Base-by-base conservation (phyloP, 73 alveolate genomes). In the Paramecium sonneborni region DNA sequence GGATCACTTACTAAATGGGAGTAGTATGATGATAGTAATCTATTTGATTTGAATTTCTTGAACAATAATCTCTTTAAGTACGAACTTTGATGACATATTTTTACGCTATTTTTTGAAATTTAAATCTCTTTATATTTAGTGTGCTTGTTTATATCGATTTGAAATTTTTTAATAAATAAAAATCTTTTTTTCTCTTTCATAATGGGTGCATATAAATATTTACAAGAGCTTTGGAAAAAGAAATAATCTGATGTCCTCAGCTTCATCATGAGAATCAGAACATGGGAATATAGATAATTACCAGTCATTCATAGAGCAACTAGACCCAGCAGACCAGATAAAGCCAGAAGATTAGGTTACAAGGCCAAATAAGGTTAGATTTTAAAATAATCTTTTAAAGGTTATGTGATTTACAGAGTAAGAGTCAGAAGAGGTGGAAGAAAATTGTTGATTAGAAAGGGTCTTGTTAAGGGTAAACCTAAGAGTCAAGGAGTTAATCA, bases 361-460 rank as follows among this genome's bases (percentile, higher is more conserved):
- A 98, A 98, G 98, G 98, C 97, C 85, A 97, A 96, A 96, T 76
- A 88, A 24, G 92, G 92, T 55, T 23, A 68, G 39, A 62, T 52
- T 39, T 67, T 57, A 44, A 52, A 52, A 18, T 52, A 21, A 88
- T 89, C 68, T 52, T 18, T 85, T 99, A 14, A 97, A 96, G 99
- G 99, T 82, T 97, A 94, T 93, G 99, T 96, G 76, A 94, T 98
- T 96, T 98, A 97, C 96, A 96, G 99, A 92, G 97, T 98, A 89
- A 97, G 99, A 95, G 99, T 98, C 95, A 97, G 99, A 94, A 97
- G 99, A 92, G 99, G 99, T 41, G 99, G 99, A 88, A 97, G 99
- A 95, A 97, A 97, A 97, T 92, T 93, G 95, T 97, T 97, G 72
- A 98, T 95, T 93, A 92, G 98, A 92, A 95, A 96, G 98, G 99